A percentile compares a stretch with the other conserved stretches of the same genome.
phyloP scores from a whole-genome alignment of 2,329 filamentous ascomycete species.

The Diaporthe citri region DNA sequence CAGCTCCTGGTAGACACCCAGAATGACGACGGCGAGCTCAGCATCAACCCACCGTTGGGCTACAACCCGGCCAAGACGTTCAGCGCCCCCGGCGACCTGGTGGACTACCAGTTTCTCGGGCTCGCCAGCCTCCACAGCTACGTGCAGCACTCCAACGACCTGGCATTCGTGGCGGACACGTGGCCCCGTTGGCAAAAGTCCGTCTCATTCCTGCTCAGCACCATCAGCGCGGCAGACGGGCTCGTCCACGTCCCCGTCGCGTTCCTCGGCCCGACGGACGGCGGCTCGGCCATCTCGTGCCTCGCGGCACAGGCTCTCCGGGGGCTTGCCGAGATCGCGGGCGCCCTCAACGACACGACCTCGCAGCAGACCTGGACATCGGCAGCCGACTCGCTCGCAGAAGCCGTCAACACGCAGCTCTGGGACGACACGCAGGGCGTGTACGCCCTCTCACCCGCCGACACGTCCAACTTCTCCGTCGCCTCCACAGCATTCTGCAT shows the following conservation, averaged over 20 bases:
- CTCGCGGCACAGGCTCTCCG: conserved; percentile 38
- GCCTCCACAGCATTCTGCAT: conserved; percentile 42
- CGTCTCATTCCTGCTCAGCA: conserved; percentile 36
- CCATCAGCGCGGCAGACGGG: conserved; percentile 39
- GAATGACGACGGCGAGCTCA: neutral
- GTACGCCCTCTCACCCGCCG: conserved; percentile 33
- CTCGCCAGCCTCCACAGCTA: conserved; percentile 40
- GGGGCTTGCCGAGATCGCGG: conserved; percentile 38
- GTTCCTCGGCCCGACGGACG: conserved; percentile 40
- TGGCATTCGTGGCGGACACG: conserved; percentile 36
- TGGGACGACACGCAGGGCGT: conserved; percentile 43
- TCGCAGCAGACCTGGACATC: conserved; percentile 37
- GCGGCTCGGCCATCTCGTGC: conserved; percentile 40
- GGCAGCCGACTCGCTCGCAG: conserved; percentile 41
- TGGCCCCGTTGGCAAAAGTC: conserved; percentile 41
- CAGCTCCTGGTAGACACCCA: conserved; percentile 45
- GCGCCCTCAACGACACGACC: conserved; percentile 44
- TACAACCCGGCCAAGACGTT: conserved; percentile 33
- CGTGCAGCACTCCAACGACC: conserved; percentile 41
- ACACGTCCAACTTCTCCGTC: conserved; percentile 38
- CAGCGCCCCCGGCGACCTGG: conserved; percentile 29
- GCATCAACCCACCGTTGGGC: conserved; percentile 40
- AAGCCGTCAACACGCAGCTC: conserved; percentile 40
- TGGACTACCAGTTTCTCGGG: conserved; percentile 44
- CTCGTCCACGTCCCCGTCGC: conserved; percentile 37